Percentiles rank a stretch among this genome's conserved stretches.
Evolutionary conservation across 441 rosid species (phyloP).

Genomic region (Gossypium gossypioides): DNA sequence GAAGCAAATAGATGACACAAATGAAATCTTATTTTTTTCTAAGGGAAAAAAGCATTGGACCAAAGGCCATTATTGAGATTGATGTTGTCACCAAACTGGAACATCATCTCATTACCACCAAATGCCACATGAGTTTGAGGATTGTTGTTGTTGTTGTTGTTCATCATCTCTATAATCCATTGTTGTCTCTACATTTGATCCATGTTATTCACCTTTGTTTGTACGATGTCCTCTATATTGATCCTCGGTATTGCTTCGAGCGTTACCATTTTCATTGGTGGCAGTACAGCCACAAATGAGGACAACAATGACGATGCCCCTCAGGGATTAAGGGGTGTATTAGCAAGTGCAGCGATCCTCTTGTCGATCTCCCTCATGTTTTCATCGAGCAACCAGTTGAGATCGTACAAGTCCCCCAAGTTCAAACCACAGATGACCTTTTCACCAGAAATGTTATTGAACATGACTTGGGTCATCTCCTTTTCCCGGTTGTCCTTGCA

Average conservation of each 20-base stretch:
- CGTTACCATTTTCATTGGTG: neutral
- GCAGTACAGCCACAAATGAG: neutral
- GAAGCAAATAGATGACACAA: neutral
- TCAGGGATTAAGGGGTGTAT: neutral
- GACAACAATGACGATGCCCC: neutral
- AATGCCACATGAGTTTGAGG: neutral
- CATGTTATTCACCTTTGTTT: neutral
- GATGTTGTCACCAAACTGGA: neutral
- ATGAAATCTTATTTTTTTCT: neutral
- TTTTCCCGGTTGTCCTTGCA: slow-evolving; percentile 10
- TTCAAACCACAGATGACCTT: slow-evolving; percentile 1
- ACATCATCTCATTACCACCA: slow-evolving; percentile 6
- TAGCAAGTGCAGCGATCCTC: neutral
- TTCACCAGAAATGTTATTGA: slow-evolving; percentile 13
- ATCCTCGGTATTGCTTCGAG: neutral
- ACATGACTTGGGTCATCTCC: slow-evolving; percentile 9
- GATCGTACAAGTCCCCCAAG: slow-evolving; percentile 30
- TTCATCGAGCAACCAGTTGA: slow-evolving; percentile 25
- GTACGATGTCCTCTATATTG: neutral
- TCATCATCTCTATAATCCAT: slow-evolving; percentile 6
- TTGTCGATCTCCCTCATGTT: slow-evolving; percentile 19
- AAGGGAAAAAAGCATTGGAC: slow-evolving; percentile 8
- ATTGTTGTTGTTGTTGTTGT: neutral
- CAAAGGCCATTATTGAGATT: neutral
- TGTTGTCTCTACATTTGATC: slow-evolving; percentile 2